Conservation (phyloP, 2,329 filamentous ascomycete genomes). For the Rhinocladiella mackenziei region DNA sequence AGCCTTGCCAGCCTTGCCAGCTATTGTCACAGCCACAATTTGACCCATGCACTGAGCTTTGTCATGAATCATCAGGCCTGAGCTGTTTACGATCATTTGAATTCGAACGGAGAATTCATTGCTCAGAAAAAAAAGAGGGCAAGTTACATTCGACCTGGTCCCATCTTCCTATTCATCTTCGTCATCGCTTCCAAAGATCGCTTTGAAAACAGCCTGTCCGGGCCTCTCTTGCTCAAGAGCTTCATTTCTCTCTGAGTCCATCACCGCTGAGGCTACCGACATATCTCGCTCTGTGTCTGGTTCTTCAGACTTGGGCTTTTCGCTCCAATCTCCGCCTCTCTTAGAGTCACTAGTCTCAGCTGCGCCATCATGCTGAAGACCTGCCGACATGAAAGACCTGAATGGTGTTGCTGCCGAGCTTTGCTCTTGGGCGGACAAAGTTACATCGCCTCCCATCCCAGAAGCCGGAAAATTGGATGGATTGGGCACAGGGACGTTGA, state of each 20-base stretch:
- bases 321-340: neutral
- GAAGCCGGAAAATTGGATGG: conserved; percentile 29
- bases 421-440: neutral
- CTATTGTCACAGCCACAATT: too few species aligned
- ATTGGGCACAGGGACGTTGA: conserved; percentile 73
- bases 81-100: too few species aligned
- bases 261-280: conserved; percentile 33
- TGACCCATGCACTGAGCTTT: too few species aligned
- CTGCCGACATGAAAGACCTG: conserved; percentile 33
- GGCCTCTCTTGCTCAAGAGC: conserved; percentile 70
- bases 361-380: conserved; percentile 31
- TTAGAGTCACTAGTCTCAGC: neutral
- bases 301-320: conserved; percentile 1
- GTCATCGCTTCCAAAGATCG: conserved; percentile 88
- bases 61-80: too few species aligned
- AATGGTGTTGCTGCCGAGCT: conserved; percentile 6
- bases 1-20: neutral
- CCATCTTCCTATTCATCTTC: conserved; percentile 52
- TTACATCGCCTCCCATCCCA: conserved; percentile 34
- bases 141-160: neutral
- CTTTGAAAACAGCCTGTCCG: conserved; percentile 76
- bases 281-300: conserved; percentile 1
- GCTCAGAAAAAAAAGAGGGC: too few species aligned
- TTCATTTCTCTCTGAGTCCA: conserved; percentile 73
- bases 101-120: too few species aligned